Evolutionary conservation across 2,329 filamentous ascomycete genomes (phyloP), one percentile per base, ranked within the genome.

Genomic region (Xenoacremonium recifei): DNA sequence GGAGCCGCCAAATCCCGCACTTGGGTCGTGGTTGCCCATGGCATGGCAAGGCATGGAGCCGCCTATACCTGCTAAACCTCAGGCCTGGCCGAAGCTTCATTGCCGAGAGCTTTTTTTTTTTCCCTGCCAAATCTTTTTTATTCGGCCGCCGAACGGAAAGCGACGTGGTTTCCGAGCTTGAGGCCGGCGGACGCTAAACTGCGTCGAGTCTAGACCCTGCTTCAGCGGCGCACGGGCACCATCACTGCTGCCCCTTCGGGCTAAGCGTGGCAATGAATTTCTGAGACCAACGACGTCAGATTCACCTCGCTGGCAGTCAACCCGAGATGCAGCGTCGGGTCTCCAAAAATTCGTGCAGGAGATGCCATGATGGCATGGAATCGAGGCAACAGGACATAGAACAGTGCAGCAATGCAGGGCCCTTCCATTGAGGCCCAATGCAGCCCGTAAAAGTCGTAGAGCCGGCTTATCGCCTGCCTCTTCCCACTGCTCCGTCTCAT

Each of bases 1-100:
- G 42, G 39, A 43, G 44, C n/a, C n/a, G n/a, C n/a, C 51, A 57
- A 58, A 58, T 57, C 54, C 49, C 54, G 48, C 54, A 55, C 37
- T n/a, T n/a, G n/a, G n/a, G n/a, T n/a, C n/a, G n/a, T n/a, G n/a
- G 44, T 46, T 47, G 44, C 46, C 41, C 38, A 31, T 31, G 29
- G 7, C 7, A n/a, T 11, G n/a, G 29, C 29, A 6, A 31, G 7
- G n/a, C n/a, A n/a, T n/a, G n/a, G n/a, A n/a, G n/a, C n/a, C n/a
- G n/a, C n/a, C n/a, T n/a, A n/a, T n/a, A n/a, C n/a, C n/a, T n/a
- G n/a, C n/a, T 27, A 36, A 36, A 37, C 36, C 23, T 27, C 29
- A 34, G 36, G 32, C 31, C 48, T 38, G 39, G 34, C 40, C 39
- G 36, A 27, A 44, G 44, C 47, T 50, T 47, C 40, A 50, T 52